These are phyloP conservation scores for Aeschynomene evenia DNA, from an alignment of 306 rosid species.

Conservation along the genomic window DNA sequence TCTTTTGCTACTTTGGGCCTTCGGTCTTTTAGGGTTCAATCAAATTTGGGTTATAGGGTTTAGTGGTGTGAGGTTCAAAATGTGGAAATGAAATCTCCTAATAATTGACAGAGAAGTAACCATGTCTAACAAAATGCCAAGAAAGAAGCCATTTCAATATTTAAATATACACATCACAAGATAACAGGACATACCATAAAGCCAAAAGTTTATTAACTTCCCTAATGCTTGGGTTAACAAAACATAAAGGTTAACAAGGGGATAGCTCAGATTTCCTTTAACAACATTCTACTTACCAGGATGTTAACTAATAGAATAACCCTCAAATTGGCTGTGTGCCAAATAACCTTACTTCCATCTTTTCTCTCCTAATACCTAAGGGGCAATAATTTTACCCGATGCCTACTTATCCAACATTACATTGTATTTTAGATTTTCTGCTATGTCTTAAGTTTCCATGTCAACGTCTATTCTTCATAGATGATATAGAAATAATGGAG, in stretches of 20 bases:
- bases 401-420: not conserved
- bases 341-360: not conserved
- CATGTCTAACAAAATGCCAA: not conserved
- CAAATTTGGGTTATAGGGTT: no score
- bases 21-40: no score
- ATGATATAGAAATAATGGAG: not conserved
- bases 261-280: not conserved
- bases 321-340: not conserved
- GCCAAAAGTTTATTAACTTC: not conserved
- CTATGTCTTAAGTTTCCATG: not conserved
- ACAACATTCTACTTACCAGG: not conserved
- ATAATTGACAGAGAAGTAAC: not conserved
- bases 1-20: no score
- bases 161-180: not conserved
- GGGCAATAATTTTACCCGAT: not conserved
- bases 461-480: not conserved
- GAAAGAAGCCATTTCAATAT: not conserved
- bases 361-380: conserved; percentile 1
- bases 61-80: not conserved
- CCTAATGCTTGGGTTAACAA: not conserved
- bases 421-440: not conserved
- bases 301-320: not conserved
- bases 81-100: not conserved
- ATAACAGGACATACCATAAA: not conserved
- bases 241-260: no score